Evolutionary conservation across 306 rosid species (phyloP).

Genomic region (Cajanus cajan): DNA sequence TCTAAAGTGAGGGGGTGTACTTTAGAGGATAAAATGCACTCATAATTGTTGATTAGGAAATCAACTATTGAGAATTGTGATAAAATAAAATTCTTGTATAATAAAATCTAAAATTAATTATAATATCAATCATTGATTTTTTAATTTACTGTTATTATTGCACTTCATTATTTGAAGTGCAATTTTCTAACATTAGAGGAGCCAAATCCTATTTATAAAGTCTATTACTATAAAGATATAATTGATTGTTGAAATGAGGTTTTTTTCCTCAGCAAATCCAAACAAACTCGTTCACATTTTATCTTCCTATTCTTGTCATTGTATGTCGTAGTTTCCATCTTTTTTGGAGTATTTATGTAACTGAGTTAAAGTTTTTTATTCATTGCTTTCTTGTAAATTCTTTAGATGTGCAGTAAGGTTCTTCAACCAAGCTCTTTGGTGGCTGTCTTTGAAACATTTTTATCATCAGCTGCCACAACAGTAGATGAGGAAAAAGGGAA

Average conservation of each 20-base stretch:
- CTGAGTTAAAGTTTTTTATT: not conserved
- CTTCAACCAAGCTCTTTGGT: slow-evolving; percentile 83
- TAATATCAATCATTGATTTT: no score
- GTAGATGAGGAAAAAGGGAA: slow-evolving; percentile 97
- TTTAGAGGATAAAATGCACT: no score
- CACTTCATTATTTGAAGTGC: no score
- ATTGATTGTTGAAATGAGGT: not conserved
- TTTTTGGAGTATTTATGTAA: not conserved
- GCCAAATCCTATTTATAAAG: no score
- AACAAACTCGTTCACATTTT: not conserved
- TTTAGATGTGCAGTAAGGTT: slow-evolving; percentile 94
- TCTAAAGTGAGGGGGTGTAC: no score
- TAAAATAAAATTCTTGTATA: no score
- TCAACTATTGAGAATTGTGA: no score
- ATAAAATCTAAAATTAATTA: no score
- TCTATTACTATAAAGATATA: not conserved
- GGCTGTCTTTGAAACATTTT: slow-evolving; percentile 77
- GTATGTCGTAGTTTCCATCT: not conserved
- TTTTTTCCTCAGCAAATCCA: not conserved
- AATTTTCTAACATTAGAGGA: no score
- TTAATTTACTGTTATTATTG: no score
- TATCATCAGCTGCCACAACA: slow-evolving; percentile 97
- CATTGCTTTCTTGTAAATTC: slow-evolving; percentile 28
- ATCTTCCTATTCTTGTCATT: not conserved
- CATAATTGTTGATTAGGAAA: no score